Conservation (phyloP, 2,329 filamentous ascomycete species). For the Lachnellula arida region DNA sequence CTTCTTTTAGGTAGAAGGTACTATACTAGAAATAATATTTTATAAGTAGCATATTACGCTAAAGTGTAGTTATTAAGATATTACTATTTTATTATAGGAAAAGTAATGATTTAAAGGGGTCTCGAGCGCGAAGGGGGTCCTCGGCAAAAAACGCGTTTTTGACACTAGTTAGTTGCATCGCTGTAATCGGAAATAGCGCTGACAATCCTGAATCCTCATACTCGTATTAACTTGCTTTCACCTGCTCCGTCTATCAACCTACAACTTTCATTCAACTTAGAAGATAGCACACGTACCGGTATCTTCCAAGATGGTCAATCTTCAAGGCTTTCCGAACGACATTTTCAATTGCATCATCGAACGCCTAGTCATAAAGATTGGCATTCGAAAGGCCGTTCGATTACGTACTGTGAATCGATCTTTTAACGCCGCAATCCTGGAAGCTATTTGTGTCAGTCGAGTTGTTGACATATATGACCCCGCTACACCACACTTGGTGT, state of each 20-base stretch:
- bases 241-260: not conserved
- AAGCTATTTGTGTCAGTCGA: not conserved
- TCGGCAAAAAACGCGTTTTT: too few species aligned
- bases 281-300: not conserved
- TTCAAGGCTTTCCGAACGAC: not conserved
- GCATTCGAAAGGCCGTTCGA: not conserved
- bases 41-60: too few species aligned
- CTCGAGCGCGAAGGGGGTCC: too few species aligned
- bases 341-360: not conserved
- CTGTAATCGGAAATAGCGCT: not conserved
- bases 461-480: not conserved
- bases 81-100: too few species aligned
- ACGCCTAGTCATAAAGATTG: not conserved
- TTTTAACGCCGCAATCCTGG: not conserved
- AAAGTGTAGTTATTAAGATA: too few species aligned
- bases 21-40: too few species aligned
- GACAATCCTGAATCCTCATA: not conserved
- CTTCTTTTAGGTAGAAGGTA: too few species aligned
- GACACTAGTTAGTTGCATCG: too few species aligned
- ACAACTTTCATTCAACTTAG: not conserved
- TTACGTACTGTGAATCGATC: not conserved
- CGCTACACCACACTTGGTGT: not conserved
- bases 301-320: not conserved
- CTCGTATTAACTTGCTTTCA: not conserved
- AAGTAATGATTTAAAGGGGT: too few species aligned